Evolutionary conservation across 345 rosid genomes (phyloP).

Genomic region (Eucalyptus erythrocorys): DNA sequence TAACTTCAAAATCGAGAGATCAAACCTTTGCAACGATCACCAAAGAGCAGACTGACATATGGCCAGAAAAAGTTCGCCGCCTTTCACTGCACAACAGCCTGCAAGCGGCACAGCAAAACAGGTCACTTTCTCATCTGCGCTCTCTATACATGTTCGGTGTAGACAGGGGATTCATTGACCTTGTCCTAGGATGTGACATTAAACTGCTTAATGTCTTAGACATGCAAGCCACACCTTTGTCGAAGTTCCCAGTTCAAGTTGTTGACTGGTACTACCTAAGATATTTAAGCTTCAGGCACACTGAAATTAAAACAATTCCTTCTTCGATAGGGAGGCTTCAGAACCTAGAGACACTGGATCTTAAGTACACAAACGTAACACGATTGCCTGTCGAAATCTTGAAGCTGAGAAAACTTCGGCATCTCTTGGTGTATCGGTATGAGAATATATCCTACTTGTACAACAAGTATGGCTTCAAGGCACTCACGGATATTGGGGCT

Average conservation of each 20-base stretch:
- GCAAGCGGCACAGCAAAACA: not conserved
- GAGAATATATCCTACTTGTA: conserved; percentile 6
- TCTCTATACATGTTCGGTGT: conserved; percentile 22
- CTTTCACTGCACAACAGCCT: conserved; percentile 14
- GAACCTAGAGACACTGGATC: conserved; percentile 33
- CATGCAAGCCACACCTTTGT: conserved; percentile 14
- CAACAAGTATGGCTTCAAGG: conserved; percentile 17
- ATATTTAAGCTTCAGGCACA: conserved; percentile 20
- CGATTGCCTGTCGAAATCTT: conserved; percentile 18
- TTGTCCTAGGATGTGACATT: not conserved
- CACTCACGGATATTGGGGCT: conserved; percentile 6
- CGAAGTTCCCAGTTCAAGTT: conserved; percentile 17
- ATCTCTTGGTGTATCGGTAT: conserved; percentile 23
- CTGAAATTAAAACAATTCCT: conserved; percentile 18
- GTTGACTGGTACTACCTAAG: conserved; percentile 11
- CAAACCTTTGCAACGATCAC: conserved; percentile 17
- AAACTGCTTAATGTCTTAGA: conserved; percentile 27
- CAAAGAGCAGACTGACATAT: not conserved
- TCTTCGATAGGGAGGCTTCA: conserved; percentile 21
- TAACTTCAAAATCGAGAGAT: conserved; percentile 19
- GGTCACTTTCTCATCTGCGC: conserved; percentile 11
- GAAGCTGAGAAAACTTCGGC: conserved; percentile 21
- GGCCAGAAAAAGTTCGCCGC: conserved; percentile 30
- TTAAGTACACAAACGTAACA: conserved; percentile 19
- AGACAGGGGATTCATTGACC: not conserved